Conservation (phyloP, 2,329 filamentous ascomycete species). For the Talaromyces pinophilus region DNA sequence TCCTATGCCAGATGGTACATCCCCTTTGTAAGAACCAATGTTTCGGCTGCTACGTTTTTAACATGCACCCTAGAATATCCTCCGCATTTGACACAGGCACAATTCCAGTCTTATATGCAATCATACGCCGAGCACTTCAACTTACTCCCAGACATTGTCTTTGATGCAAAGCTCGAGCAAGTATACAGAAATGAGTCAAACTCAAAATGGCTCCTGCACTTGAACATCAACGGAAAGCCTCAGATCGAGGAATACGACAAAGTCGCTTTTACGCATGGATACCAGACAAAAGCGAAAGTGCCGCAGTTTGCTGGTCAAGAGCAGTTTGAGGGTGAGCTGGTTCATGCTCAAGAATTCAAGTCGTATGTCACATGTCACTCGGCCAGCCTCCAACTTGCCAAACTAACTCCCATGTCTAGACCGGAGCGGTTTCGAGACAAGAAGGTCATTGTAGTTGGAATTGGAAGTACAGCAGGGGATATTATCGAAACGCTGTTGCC, state of each 20-base stretch:
- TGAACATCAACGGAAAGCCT: conserved; percentile 29
- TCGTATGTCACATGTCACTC: not conserved
- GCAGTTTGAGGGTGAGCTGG: conserved; percentile 41
- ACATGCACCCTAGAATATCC: conserved; percentile 27
- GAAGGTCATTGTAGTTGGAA: conserved; percentile 6
- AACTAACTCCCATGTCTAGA: not conserved
- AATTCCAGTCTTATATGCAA: conserved; percentile 45
- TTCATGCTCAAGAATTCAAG: conserved; percentile 37
- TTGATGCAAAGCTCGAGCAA: conserved; percentile 36
- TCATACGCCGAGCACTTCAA: conserved; percentile 45
- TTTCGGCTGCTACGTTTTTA: not conserved
- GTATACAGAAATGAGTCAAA: conserved; percentile 31
- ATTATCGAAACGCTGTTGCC: conserved; percentile 1
- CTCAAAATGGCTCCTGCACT: conserved; percentile 38
- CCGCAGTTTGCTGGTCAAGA: conserved; percentile 41
- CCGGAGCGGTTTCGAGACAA: not conserved
- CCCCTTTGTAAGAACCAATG: not conserved
- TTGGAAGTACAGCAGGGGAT: not conserved
- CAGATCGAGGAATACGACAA: conserved; percentile 41
- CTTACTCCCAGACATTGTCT: conserved; percentile 38
- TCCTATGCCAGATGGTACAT: conserved; percentile 42
- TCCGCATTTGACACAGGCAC: conserved; percentile 27
- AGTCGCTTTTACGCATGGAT: conserved; percentile 39
- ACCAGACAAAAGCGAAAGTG: conserved; percentile 40
- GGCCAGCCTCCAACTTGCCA: not conserved